phyloP scores from a whole-genome alignment of 768 basidiomycete genomes.

The Ramaria sp. region DNA sequence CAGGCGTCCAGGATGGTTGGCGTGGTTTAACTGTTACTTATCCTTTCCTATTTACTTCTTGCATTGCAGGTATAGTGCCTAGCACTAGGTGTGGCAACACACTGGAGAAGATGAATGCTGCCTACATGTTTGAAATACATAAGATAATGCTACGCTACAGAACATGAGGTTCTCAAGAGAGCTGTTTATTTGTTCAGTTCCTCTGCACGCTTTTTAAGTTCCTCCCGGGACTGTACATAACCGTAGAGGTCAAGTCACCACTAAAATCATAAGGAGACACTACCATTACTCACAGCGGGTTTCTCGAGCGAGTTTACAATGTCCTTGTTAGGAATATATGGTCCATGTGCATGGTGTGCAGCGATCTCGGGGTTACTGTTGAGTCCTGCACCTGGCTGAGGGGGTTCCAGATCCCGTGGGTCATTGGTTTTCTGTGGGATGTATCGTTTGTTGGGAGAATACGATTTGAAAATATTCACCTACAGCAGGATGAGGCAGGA shows the following conservation, averaged over 20 bases:
- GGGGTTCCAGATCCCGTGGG: constrained; percentile 37
- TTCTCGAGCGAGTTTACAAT: constrained; percentile 33
- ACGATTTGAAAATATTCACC: constrained; percentile 12
- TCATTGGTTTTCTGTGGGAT: constrained; percentile 44
- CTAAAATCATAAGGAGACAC: background rate
- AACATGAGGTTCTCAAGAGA: background rate
- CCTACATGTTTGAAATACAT: no score
- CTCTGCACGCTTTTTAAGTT: constrained; percentile 34
- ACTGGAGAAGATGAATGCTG: no score
- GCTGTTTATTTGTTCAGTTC: constrained; percentile 29
- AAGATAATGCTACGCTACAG: background rate
- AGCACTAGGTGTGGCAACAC: no score
- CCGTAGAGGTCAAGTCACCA: background rate
- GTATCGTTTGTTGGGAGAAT: background rate
- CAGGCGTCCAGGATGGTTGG: no score
- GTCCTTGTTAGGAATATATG: constrained; percentile 36
- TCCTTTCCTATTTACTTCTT: no score
- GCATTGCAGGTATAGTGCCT: no score
- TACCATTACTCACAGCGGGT: constrained; percentile 30
- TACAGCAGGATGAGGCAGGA: constrained; percentile 55
- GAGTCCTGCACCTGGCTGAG: constrained; percentile 26
- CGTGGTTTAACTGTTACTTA: no score
- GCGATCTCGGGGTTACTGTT: constrained; percentile 27
- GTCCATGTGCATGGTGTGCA: constrained; percentile 41
- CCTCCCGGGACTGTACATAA: constrained; percentile 24